Conservation (phyloP, 768 basidiomycete species). For the Lentinula sp. region DNA sequence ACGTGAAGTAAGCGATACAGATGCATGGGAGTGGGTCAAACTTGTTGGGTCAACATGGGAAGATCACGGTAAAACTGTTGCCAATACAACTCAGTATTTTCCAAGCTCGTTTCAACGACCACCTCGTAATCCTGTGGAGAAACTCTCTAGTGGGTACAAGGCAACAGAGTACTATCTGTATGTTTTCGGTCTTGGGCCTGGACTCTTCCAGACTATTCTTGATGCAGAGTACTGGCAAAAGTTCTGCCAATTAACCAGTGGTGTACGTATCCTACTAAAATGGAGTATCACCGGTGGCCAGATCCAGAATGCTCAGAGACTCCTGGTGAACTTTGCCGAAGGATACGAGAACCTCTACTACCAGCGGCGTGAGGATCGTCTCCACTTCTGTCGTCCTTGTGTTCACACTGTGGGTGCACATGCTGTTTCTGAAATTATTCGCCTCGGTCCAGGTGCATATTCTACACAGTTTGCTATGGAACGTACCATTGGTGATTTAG, state of each 20-base stretch:
- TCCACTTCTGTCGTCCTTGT: conserved; percentile 14
- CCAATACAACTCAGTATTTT: no score
- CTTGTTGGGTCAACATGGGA: no score
- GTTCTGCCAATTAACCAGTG: not conserved
- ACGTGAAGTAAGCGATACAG: no score
- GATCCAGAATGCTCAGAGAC: conserved; percentile 1
- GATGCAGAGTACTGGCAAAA: no score
- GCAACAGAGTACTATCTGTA: no score
- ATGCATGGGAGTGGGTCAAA: no score
- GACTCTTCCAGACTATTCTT: no score
- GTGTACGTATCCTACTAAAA: not conserved
- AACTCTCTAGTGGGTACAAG: no score
- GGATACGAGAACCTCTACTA: conserved; percentile 15
- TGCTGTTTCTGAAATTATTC: conserved; percentile 9
- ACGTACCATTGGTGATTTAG: conserved; percentile 13
- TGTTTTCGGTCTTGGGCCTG: no score
- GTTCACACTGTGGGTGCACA: conserved; percentile 13
- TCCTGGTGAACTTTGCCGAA: conserved; percentile 8
- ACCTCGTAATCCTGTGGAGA: no score
- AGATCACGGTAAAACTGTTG: no score
- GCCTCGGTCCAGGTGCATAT: conserved; percentile 10
- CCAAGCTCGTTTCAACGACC: no score
- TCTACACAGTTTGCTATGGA: conserved; percentile 16
- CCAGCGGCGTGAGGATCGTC: conserved; percentile 8
- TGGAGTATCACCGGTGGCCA: not conserved